These are phyloP conservation scores for Lentinus brumalis DNA, from an alignment of 768 basidiomycete genomes.

Conservation along the genomic window DNA sequence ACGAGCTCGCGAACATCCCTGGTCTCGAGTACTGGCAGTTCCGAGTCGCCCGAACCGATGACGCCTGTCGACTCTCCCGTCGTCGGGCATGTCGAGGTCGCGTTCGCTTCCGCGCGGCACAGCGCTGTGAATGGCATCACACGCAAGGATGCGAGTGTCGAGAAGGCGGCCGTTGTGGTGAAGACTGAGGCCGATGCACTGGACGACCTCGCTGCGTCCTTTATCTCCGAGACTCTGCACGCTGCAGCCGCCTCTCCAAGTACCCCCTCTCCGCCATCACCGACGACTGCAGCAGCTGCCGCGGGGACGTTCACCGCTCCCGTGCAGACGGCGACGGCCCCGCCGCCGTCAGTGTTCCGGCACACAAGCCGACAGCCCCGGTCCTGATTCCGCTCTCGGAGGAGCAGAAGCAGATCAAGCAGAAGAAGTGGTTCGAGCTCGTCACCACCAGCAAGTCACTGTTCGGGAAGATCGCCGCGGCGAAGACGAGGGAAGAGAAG, in stretches of 20 bases:
- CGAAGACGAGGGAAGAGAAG: conserved; percentile 54
- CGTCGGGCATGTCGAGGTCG: not conserved
- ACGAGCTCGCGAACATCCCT: not conserved
- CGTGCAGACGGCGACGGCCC: not conserved
- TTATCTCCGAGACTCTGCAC: conserved; percentile 60
- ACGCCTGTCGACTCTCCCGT: conserved; percentile 2
- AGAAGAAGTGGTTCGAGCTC: conserved; percentile 49
- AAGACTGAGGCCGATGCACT: conserved; percentile 25
- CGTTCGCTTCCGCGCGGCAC: not conserved
- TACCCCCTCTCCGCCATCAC: not conserved
- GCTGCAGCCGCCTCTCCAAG: conserved; percentile 27
- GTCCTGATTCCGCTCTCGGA: not conserved
- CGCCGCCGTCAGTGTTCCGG: not conserved
- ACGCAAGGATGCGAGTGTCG: not conserved
- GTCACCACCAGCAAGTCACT: conserved; percentile 55
- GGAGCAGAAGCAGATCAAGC: conserved; percentile 37
- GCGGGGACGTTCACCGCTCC: no score
- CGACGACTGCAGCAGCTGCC: not conserved
- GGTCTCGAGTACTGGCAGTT: not conserved
- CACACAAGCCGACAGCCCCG: conserved; percentile 1
- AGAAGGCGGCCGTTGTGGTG: not conserved
- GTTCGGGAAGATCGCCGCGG: conserved; percentile 47
- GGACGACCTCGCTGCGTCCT: conserved; percentile 57
- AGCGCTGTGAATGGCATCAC: not conserved
- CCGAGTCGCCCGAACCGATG: conserved; percentile 9